Base-by-base conservation (phyloP, 2,329 filamentous ascomycete species). In the Fulvia fulva region DNA sequence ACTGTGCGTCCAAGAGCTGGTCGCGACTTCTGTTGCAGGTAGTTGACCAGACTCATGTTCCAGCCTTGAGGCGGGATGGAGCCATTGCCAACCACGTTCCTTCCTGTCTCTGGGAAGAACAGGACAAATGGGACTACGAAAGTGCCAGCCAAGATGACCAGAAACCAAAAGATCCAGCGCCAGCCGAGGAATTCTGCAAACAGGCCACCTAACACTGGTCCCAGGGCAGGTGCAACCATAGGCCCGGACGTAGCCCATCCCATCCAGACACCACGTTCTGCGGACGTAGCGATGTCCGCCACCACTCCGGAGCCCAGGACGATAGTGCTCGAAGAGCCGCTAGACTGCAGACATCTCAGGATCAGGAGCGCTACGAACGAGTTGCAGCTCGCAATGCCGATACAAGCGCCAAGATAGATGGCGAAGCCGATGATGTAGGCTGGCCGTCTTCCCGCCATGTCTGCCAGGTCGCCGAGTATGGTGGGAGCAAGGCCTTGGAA, bases 401-500 rank as follows among this genome's bases (percentile, higher is more conserved):
- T 55, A 30, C 61, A 64, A n/a, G 65, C 65, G 3, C 49, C 62
- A 22, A 67, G 43, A 51, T 67, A 68, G 44, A 69, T 51, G 12
- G 55, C 51, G 32, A 69, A 67, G 22, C 60, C 55, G 25, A 68
- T 59, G n/a, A 68, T 59, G 30, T 66, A 67, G 8, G 65, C 63
- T 8, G 65, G 67, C 43, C 65, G 43, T 32, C 66, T 56, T 2
- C 67, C 67, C 21, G 58, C 54, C 59, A 61, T 63, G 28, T 69
- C 67, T 12, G 62, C 55, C 6, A 69, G 47, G 50, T 62, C 61
- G 5, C 60, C 67, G 23, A 66, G 60, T 44, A 69, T 59, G 6
- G 61, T 64, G 1, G 66, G 67, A 5, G 67, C 65, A 6, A 83
- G 68, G 2, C 80, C 81, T 73, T 83, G 81, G 32, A 81, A 76